Conservation (phyloP, 2,329 filamentous ascomycete genomes). For the Penicillium rolfsii region DNA sequence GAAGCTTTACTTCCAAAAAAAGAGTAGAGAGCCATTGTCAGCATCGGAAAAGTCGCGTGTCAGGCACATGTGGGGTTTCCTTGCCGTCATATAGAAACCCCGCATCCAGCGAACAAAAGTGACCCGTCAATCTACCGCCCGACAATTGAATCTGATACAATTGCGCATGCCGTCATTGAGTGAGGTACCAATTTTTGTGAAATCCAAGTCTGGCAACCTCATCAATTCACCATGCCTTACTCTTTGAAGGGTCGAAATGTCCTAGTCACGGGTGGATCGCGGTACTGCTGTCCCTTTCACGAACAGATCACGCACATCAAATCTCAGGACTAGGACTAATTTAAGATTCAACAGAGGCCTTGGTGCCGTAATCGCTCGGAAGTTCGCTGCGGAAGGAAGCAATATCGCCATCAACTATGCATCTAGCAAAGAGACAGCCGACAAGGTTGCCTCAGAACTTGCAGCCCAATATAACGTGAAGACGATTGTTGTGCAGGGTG, state of each 20-base stretch:
- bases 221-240: slow-evolving; percentile 59
- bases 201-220: neutral
- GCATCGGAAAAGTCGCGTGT: slow-evolving; percentile 13
- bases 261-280: slow-evolving; percentile 66
- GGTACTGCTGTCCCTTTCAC: slow-evolving; percentile 49
- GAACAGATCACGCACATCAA: neutral
- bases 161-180: neutral
- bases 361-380: slow-evolving; percentile 67
- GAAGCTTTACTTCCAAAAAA: neutral
- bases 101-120: slow-evolving; percentile 12
- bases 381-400: slow-evolving; percentile 69
- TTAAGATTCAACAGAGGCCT: slow-evolving; percentile 59
- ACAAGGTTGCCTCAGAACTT: slow-evolving; percentile 61
- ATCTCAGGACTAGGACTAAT: slow-evolving; percentile 10
- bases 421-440: slow-evolving; percentile 63
- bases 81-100: slow-evolving; percentile 7
- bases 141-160: neutral
- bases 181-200: neutral
- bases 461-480: slow-evolving; percentile 55
- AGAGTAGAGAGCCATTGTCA: neutral
- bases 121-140: neutral
- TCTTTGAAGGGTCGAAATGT: slow-evolving; percentile 64
- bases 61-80: neutral
- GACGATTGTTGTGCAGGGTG: slow-evolving; percentile 63
- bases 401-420: slow-evolving; percentile 76